Conservation (phyloP, 169 alveolate genomes). For the Babesia divergens region DNA sequence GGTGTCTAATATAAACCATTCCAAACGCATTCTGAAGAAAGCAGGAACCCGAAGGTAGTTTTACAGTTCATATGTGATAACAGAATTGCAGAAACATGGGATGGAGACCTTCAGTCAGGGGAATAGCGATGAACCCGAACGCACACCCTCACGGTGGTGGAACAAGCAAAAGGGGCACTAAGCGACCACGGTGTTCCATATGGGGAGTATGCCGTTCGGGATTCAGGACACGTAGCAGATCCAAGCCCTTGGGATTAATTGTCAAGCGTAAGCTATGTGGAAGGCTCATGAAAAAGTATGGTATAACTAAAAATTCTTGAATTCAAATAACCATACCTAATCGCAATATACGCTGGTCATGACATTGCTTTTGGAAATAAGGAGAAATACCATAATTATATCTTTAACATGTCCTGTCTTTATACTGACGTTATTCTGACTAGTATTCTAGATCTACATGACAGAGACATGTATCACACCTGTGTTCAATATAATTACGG, state of each 20-base stretch:
- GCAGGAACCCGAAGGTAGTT: conserved; percentile 76
- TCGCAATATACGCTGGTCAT: too few relatives aligned
- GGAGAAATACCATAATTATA: too few relatives aligned
- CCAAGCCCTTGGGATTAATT: conserved; percentile 81
- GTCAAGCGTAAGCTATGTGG: conserved; percentile 78
- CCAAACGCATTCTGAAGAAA: conserved; percentile 71
- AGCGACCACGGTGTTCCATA: conserved; percentile 78
- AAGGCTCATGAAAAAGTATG: conserved; percentile 76
- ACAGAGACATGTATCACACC: too few relatives aligned
- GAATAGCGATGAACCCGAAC: conserved; percentile 83
- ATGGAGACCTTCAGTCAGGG: conserved; percentile 82
- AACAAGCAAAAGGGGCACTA: conserved; percentile 75
- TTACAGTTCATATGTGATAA: neutral
- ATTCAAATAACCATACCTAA: too few relatives aligned
- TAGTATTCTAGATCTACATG: too few relatives aligned
- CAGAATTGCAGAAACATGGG: conserved; percentile 74
- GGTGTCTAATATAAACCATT: conserved; percentile 74
- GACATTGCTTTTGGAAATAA: too few relatives aligned
- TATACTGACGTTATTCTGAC: too few relatives aligned
- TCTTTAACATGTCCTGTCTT: too few relatives aligned
- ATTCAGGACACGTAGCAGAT: conserved; percentile 70
- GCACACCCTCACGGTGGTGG: conserved; percentile 88
- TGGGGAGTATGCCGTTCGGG: conserved; percentile 84
- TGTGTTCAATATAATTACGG: too few relatives aligned
- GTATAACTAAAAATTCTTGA: conserved; percentile 51